These are phyloP conservation scores for Oenanthe javanica DNA, from an alignment of 140 eudicot species.

Conservation along the genomic window DNA sequence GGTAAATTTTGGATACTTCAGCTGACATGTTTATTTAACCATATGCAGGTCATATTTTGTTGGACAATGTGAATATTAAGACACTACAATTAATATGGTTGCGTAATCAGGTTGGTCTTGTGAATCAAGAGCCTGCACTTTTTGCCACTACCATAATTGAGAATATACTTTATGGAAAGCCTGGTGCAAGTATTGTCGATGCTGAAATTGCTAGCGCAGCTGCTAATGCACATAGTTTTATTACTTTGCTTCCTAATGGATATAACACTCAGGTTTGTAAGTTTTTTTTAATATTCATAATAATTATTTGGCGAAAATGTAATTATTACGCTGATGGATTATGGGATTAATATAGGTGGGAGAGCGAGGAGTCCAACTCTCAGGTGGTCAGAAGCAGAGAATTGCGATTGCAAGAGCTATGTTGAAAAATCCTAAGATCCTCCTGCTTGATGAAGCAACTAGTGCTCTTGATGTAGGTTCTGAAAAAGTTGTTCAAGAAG, in stretches of 20 bases:
- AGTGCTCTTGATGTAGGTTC: slow-evolving; percentile 95
- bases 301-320: background rate
- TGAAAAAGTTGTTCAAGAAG: slow-evolving; percentile 91
- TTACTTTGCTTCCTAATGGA: slow-evolving; percentile 81
- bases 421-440: slow-evolving; percentile 86
- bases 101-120: slow-evolving; percentile 86
- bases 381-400: slow-evolving; percentile 98
- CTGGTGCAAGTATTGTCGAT: slow-evolving; percentile 75
- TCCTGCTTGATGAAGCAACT: slow-evolving; percentile 90
- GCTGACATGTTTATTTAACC: slow-evolving; percentile 3
- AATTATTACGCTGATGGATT: background rate
- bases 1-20: background rate
- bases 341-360: slow-evolving; percentile 47
- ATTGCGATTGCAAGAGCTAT: slow-evolving; percentile 94
- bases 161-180: slow-evolving; percentile 82
- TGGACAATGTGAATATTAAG: slow-evolving; percentile 76
- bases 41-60: slow-evolving; percentile 60
- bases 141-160: slow-evolving; percentile 96
- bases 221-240: slow-evolving; percentile 93
- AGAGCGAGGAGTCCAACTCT: slow-evolving; percentile 89
- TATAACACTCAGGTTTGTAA: slow-evolving; percentile 79
- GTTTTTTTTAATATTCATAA: background rate
- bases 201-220: slow-evolving; percentile 82
- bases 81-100: slow-evolving; percentile 80
- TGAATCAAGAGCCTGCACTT: slow-evolving; percentile 97